A percentile compares a stretch with the other conserved stretches of the same genome.
Evolutionary conservation across 2,329 filamentous ascomycete genomes (phyloP).

Genomic region (Beauveria pseudobassiana): DNA sequence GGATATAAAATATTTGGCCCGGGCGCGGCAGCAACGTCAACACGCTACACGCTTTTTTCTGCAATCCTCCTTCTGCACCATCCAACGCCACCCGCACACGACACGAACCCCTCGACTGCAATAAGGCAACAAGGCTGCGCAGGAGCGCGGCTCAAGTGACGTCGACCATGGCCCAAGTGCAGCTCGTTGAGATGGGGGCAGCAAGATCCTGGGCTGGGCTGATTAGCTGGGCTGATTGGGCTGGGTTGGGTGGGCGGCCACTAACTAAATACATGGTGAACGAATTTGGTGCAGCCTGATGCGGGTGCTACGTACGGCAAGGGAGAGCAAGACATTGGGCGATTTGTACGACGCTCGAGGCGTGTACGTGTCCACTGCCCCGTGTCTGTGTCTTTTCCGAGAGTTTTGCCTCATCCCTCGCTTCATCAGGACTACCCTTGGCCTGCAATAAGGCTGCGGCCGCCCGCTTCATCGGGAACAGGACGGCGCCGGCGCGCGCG

Average conservation of each 20-base stretch:
- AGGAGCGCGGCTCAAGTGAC: conserved; percentile 7
- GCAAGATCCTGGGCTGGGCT: not conserved
- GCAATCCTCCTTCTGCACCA: not conserved
- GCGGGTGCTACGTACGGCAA: not conserved
- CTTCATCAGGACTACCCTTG: not conserved
- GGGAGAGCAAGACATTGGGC: not conserved
- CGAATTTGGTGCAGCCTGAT: not conserved
- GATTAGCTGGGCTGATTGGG: not conserved
- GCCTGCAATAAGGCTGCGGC: not conserved
- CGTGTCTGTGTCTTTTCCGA: too few relatives aligned
- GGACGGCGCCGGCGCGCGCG: not conserved
- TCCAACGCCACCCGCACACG: not conserved
- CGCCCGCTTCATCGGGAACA: not conserved
- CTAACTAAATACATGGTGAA: not conserved
- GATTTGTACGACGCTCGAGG: not conserved
- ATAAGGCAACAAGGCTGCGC: not conserved
- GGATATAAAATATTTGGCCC: not conserved
- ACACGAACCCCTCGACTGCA: not conserved
- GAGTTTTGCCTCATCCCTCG: too few relatives aligned
- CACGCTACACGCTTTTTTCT: not conserved
- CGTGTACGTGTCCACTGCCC: not conserved
- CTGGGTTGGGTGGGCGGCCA: not conserved
- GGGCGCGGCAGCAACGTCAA: not conserved
- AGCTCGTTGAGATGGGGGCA: not conserved
- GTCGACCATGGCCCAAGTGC: not conserved